phyloP scores from a whole-genome alignment of 257 asterid genomes.

The Penstemon eatonii region DNA sequence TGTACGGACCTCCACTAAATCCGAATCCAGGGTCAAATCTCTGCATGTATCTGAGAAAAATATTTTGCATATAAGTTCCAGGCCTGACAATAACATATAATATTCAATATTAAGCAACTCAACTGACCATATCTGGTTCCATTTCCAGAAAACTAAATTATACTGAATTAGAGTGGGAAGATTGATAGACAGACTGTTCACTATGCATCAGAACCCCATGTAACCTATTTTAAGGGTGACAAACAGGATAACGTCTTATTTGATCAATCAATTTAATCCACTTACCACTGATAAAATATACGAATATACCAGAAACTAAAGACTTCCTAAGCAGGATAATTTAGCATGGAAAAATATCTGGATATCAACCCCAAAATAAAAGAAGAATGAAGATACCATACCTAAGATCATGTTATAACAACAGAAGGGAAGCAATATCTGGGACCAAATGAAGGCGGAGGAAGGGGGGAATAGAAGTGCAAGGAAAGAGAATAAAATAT shows the following conservation, averaged over 20 bases:
- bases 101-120: constrained; percentile 20
- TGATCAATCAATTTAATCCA: constrained; percentile 3
- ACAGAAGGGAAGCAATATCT: background rate
- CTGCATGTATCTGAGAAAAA: constrained; percentile 74
- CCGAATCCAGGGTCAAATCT: constrained; percentile 99
- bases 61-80: constrained; percentile 17
- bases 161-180: constrained; percentile 1
- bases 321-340: background rate
- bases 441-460: background rate
- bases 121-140: constrained; percentile 3
- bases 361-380: background rate
- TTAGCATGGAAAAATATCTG: background rate
- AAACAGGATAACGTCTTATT: background rate
- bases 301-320: background rate
- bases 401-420: background rate
- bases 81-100: background rate
- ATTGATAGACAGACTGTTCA: background rate
- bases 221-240: background rate
- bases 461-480: background rate
- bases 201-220: background rate
- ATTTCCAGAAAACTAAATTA: background rate
- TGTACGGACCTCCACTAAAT: constrained; percentile 73
- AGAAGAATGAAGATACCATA: background rate
- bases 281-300: background rate
- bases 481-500: background rate